phyloP scores from a whole-genome alignment of 495 filamentous ascomycete species.

The Astrocystis sublimbata region DNA sequence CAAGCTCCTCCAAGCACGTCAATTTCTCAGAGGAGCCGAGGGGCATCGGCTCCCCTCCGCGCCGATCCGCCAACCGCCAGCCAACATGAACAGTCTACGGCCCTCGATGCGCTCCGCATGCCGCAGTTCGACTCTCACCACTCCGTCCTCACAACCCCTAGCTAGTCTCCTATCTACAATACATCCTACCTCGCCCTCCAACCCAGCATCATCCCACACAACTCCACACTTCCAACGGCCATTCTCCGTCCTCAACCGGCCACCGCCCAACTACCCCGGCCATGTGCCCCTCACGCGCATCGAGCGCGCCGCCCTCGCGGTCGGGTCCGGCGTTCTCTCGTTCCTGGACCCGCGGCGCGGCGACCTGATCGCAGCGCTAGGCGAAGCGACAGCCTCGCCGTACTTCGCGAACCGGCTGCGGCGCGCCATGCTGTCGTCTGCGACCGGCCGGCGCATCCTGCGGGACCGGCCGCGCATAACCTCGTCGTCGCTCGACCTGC shows the following conservation, averaged over 20 bases:
- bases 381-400: slow-evolving; percentile 89
- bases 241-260: slow-evolving; percentile 80
- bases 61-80: no score
- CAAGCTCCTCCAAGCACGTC: no score
- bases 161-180: not conserved
- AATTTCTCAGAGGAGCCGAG: not conserved
- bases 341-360: slow-evolving; percentile 77
- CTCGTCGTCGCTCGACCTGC: slow-evolving; percentile 69
- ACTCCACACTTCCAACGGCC: not conserved
- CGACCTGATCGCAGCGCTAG: slow-evolving; percentile 90
- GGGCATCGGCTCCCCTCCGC: slow-evolving; percentile 1
- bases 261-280: slow-evolving; percentile 81
- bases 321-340: slow-evolving; percentile 80
- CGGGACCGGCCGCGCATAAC: slow-evolving; percentile 87
- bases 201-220: not conserved
- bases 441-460: slow-evolving; percentile 89
- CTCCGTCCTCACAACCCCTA: not conserved
- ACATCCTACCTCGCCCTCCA: not conserved
- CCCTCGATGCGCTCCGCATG: slow-evolving; percentile 3
- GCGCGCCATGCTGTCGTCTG: slow-evolving; percentile 79
- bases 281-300: slow-evolving; percentile 84
- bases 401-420: slow-evolving; percentile 94
- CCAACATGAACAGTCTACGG: slow-evolving; percentile 15
- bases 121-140: slow-evolving; percentile 8
- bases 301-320: slow-evolving; percentile 74